phyloP scores from a whole-genome alignment of 305 asterid genomes.

The Fraxinus velutina region DNA sequence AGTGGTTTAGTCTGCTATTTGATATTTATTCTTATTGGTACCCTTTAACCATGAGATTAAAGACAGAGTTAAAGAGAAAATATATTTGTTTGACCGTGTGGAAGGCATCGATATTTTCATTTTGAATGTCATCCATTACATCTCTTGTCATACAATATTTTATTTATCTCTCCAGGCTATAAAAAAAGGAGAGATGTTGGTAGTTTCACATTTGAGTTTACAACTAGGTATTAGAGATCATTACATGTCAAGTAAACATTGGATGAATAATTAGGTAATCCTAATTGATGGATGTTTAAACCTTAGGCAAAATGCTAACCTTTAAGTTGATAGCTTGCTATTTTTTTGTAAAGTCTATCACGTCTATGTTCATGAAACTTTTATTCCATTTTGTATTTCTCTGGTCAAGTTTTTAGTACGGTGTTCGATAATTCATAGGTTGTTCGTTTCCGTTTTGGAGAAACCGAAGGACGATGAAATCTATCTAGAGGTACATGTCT shows the following conservation, averaged over 20 bases:
- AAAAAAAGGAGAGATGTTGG: slow-evolving; percentile 97
- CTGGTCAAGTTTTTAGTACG: background rate
- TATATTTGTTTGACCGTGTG: background rate
- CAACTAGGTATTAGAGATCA: background rate
- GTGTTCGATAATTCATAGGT: slow-evolving; percentile 42
- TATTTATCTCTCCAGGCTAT: slow-evolving; percentile 57
- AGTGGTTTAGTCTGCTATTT: background rate
- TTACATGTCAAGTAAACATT: background rate
- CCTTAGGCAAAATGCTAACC: background rate
- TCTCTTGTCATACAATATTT: slow-evolving; percentile 4
- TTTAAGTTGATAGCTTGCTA: background rate
- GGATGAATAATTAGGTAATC: slow-evolving; percentile 14
- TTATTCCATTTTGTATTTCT: background rate
- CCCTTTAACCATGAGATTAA: background rate
- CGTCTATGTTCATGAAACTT: background rate
- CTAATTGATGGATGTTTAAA: background rate
- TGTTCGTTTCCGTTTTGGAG: slow-evolving; percentile 69
- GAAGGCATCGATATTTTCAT: background rate
- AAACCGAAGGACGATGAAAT: no score
- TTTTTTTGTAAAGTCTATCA: background rate
- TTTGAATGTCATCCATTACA: slow-evolving; percentile 13
- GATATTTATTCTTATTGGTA: background rate
- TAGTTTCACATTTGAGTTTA: slow-evolving; percentile 76
- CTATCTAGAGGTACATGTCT: no score
- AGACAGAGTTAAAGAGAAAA: background rate